phyloP scores from a whole-genome alignment of 1,139 yeast species.

The Candida sp. region DNA sequence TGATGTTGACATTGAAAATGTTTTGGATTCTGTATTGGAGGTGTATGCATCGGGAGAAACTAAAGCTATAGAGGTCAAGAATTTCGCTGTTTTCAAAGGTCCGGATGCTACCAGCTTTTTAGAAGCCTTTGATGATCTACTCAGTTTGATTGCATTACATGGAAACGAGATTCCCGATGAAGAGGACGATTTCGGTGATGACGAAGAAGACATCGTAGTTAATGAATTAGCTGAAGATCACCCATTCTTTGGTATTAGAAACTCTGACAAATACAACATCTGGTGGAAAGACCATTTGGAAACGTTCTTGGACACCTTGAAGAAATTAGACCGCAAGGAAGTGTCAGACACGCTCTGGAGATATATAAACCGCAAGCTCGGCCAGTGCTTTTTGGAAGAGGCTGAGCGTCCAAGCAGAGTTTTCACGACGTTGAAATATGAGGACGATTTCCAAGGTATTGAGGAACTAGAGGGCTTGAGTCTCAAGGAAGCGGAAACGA shows the following conservation, averaged over 20 bases:
- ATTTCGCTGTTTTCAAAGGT: constrained; percentile 31
- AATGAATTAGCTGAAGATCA: constrained; percentile 49
- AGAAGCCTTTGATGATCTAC: constrained; percentile 62
- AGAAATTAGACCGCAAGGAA: constrained; percentile 20
- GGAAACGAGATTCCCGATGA: constrained; percentile 31
- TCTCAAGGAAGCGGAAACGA: constrained; percentile 47
- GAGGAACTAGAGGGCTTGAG: constrained; percentile 44
- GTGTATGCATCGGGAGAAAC: constrained; percentile 50
- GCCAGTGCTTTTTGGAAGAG: constrained; percentile 64
- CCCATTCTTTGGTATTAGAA: constrained; percentile 52
- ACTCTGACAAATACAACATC: constrained; percentile 42
- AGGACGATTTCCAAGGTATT: constrained; percentile 49
- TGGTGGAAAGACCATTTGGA: constrained; percentile 63
- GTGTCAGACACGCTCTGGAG: constrained; percentile 19
- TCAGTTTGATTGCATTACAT: constrained; percentile 18
- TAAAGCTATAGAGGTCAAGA: constrained; percentile 27
- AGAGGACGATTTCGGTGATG: constrained; percentile 34
- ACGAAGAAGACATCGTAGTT: constrained; percentile 25
- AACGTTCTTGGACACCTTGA: constrained; percentile 43
- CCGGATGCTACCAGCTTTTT: constrained; percentile 52
- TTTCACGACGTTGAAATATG: constrained; percentile 62
- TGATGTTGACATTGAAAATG: constrained; percentile 35
- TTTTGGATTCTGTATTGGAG: constrained; percentile 46
- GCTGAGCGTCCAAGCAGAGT: constrained; percentile 65
- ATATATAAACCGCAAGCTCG: constrained; percentile 52